Evolutionary conservation across 2,329 filamentous ascomycete genomes (phyloP).

Genomic region (Alternaria infectoria): DNA sequence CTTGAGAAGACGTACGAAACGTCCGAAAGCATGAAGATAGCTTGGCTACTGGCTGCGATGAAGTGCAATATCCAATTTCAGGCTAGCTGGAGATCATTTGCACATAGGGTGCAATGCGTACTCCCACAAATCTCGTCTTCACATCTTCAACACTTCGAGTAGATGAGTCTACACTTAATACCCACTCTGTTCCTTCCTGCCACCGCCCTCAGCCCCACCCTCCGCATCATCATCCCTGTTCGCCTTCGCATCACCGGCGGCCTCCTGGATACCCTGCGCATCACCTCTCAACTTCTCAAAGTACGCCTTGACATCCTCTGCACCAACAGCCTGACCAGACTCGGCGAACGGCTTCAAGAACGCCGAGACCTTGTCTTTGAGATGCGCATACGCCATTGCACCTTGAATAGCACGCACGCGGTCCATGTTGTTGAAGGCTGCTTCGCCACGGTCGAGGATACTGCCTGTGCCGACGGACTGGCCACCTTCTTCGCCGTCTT

Average conservation of each 20-base stretch:
- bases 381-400: conserved; percentile 96
- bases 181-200: conserved; percentile 49
- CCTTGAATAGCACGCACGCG: conserved; percentile 91
- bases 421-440: conserved; percentile 88
- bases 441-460: conserved; percentile 89
- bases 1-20: neutral
- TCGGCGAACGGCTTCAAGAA: conserved; percentile 95
- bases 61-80: neutral
- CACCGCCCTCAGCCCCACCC: conserved; percentile 32
- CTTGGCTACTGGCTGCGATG: neutral
- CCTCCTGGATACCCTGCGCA: conserved; percentile 67
- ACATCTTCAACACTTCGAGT: neutral
- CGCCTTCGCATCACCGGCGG: conserved; percentile 38
- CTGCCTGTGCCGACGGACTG: conserved; percentile 74
- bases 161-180: conserved; percentile 30
- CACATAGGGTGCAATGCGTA: neutral
- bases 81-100: neutral
- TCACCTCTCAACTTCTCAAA: conserved; percentile 95
- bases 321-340: conserved; percentile 83
- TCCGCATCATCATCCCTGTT: conserved; percentile 31
- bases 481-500: conserved; percentile 60
- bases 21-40: neutral
- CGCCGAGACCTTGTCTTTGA: conserved; percentile 93
- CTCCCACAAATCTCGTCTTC: neutral
- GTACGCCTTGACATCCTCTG: conserved; percentile 95